Evolutionary conservation across 202 grass and related monocot genomes (phyloP).

Genomic region (Schoenoplectus triqueter): DNA sequence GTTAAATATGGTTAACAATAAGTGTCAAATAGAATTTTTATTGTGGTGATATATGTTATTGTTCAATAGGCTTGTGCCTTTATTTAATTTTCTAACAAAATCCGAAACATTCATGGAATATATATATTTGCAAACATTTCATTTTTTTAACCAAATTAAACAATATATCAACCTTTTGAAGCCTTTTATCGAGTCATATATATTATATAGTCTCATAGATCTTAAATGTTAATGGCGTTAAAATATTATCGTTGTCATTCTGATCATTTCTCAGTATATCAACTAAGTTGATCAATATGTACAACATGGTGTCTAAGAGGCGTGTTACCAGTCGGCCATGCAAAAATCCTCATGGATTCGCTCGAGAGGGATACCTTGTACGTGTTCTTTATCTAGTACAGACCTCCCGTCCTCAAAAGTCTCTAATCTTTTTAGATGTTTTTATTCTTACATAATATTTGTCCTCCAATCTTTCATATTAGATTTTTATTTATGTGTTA

Average conservation of each 20-base stretch:
- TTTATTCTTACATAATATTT: no score
- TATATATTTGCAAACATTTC: not conserved
- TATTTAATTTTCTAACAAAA: not conserved
- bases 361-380: not conserved
- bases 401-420: not conserved
- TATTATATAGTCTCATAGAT: no score
- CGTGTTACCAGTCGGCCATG: not conserved
- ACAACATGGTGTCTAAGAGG: not conserved
- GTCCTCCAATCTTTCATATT: no score
- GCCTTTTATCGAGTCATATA: not conserved
- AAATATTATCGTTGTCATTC: not conserved
- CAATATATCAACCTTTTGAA: not conserved
- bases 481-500: not conserved
- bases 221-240: not conserved
- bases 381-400: not conserved
- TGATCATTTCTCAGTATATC: not conserved
- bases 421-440: no score
- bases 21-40: no score
- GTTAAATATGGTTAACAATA: no score
- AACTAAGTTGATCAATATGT: not conserved
- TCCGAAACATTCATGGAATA: not conserved
- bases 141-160: not conserved
- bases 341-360: not conserved
- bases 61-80: not conserved
- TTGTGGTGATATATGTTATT: no score